Conservation (phyloP, 192 early-diverging fungal genomes). For the Entomortierella chlamydospora region DNA sequence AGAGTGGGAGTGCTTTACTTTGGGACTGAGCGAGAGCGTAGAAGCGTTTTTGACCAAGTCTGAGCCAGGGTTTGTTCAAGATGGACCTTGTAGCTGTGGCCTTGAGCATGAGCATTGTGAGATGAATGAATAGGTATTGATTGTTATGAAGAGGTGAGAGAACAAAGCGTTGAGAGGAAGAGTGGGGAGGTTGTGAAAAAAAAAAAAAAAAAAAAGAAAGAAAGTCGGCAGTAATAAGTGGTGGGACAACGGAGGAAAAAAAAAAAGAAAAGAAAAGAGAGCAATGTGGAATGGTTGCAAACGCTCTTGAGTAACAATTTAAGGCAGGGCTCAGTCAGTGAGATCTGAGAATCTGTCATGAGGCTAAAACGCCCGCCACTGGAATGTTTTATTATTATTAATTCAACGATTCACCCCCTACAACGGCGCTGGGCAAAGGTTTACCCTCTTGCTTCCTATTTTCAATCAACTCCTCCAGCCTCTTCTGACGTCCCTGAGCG, state of each 20-base stretch:
- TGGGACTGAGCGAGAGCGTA: not conserved
- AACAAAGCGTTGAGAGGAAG: not conserved
- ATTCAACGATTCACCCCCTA: not conserved
- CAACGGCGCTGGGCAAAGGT: conserved; percentile 10
- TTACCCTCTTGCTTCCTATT: conserved; percentile 23
- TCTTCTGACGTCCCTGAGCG: conserved; percentile 5
- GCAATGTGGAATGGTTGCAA: no score
- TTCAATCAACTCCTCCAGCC: conserved; percentile 21
- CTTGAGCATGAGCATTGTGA: conserved; percentile 1
- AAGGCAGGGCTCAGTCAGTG: no score
- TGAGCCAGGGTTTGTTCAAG: conserved; percentile 1
- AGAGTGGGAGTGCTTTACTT: not conserved
- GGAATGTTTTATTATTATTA: no score
- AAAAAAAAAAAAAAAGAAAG: not conserved
- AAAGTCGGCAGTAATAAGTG: no score
- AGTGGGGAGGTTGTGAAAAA: conserved; percentile 2
- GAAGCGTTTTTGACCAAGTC: not conserved
- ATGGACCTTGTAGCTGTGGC: not conserved
- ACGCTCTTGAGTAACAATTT: no score
- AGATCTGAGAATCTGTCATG: no score
- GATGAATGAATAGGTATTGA: not conserved
- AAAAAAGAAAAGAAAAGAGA: not conserved
- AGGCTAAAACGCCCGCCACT: no score
- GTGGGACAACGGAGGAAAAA: not conserved
- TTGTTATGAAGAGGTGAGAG: not conserved